Percentiles rank a stretch among this genome's conserved stretches.
Conservation (phyloP, 495 filamentous ascomycete species). For the Glonium stellatum region DNA sequence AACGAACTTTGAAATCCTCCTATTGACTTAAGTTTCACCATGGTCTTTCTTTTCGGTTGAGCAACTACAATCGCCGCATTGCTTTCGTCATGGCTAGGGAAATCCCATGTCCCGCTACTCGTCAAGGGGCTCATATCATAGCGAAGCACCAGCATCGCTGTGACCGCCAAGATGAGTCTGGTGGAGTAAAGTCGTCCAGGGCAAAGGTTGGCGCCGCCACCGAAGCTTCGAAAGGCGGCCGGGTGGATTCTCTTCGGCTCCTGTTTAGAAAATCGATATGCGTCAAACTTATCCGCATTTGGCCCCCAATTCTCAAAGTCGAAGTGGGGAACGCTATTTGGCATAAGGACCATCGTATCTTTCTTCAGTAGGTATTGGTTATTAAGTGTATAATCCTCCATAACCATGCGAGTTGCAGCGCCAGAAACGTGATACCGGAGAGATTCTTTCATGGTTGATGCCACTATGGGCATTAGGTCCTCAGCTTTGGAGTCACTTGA, state of each 20-base stretch:
- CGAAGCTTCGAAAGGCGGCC: slow-evolving; percentile 4
- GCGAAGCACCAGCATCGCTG: slow-evolving; percentile 2
- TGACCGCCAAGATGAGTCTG: slow-evolving; percentile 4
- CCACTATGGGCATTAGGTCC: no score
- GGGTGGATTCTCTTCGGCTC: not conserved
- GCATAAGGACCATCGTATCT: slow-evolving; percentile 11
- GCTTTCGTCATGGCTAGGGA: no score
- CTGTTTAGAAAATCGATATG: slow-evolving; percentile 1
- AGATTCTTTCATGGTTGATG: not conserved
- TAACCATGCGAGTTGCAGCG: slow-evolving; percentile 2
- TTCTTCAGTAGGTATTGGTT: slow-evolving; percentile 12
- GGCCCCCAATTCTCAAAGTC: slow-evolving; percentile 4
- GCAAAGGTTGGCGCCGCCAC: slow-evolving; percentile 8
- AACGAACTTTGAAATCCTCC: no score
- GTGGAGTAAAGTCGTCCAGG: slow-evolving; percentile 12
- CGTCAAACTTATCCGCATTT: not conserved
- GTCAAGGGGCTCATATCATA: no score
- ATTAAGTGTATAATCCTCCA: not conserved
- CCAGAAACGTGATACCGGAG: slow-evolving; percentile 4
- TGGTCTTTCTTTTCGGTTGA: no score
- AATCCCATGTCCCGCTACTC: no score
- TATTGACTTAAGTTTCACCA: no score
- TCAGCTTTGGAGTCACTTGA: no score
- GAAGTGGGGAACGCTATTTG: slow-evolving; percentile 2
- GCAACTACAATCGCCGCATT: no score